These are phyloP conservation scores for Suhomyces wounanorum DNA, from an alignment of 1,139 yeast species.

Conservation along the genomic window DNA sequence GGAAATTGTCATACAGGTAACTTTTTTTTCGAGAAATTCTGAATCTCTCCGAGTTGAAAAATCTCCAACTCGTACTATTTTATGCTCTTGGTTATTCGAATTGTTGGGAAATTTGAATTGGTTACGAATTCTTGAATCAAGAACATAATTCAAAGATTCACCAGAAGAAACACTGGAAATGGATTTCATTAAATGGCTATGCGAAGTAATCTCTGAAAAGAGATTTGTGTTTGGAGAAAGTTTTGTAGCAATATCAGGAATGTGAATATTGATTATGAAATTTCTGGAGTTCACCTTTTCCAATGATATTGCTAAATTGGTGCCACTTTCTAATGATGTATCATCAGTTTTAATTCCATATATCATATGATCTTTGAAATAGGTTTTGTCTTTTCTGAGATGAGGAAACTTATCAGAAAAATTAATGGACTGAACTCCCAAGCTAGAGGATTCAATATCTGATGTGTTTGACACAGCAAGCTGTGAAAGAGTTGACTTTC, in stretches of 20 bases:
- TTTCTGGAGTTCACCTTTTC: constrained; percentile 36
- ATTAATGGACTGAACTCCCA: neutral
- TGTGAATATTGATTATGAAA: constrained; percentile 40
- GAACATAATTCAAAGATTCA: constrained; percentile 13
- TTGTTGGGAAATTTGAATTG: constrained; percentile 20
- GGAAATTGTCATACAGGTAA: constrained; percentile 40
- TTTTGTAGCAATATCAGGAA: constrained; percentile 44
- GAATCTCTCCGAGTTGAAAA: neutral
- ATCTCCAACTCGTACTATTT: constrained; percentile 20
- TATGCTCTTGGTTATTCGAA: constrained; percentile 5
- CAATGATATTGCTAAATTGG: constrained; percentile 32
- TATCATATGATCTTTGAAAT: constrained; percentile 31
- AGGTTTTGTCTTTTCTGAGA: constrained; percentile 24
- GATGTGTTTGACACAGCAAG: constrained; percentile 23
- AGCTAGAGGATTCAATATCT: constrained; percentile 18
- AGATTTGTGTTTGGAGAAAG: constrained; percentile 30
- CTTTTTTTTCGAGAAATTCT: neutral
- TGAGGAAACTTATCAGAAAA: constrained; percentile 31
- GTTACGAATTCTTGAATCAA: constrained; percentile 14
- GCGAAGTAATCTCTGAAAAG: constrained; percentile 22
- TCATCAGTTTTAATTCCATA: constrained; percentile 29
- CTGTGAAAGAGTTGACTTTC: constrained; percentile 22
- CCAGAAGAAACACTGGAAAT: constrained; percentile 14
- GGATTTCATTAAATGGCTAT: constrained; percentile 14
- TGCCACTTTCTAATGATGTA: neutral